Base-by-base conservation (phyloP, 495 filamentous ascomycete species). In the Talaromyces stipitatus region DNA sequence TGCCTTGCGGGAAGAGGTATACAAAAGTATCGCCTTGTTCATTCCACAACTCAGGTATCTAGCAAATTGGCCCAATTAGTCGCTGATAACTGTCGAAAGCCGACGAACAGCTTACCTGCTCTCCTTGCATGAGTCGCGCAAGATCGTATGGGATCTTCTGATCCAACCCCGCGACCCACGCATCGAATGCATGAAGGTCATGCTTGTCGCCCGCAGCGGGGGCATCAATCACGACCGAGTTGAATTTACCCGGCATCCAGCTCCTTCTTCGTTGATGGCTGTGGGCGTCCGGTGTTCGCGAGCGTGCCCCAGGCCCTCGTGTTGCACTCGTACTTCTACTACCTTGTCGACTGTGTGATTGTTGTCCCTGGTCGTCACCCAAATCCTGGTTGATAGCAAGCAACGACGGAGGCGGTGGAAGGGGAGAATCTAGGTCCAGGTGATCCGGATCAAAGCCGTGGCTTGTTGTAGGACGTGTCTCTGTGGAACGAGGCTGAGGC, bases 11-110 rank as follows among this genome's bases (percentile, higher is more conserved):
- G 63, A 89, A 88, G 7, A 97, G 73, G 64, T 94, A 95, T 24
- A 98, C 81, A 54, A 83, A 83, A n/a, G 90, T 87, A 65, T 92
- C 87, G 18, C 88, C 90, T 41, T 77, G 65, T 32, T 94, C 87
- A 61, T 91, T 86, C 95, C 95, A 97, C 27, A 98, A 69, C 71
- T 97, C 95, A 9, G 50, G 32, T 33, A 53, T 32, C 50, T 32
- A n/a, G 16, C 32, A 6, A 32, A 53, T 33, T 24, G 5, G n/a
- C 0, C 50, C 24, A n/a, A n/a, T 54, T 26, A 54, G 27, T 26
- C 27, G 50, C 27, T 20, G 22, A 30, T 16, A 4, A 30, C n/a
- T n/a, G n/a, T n/a, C n/a, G n/a, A n/a, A n/a, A n/a, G n/a, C n/a
- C n/a, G n/a, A n/a, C n/a, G 14, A 56, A 48, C 26, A 29, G 2